A percentile compares a stretch with the other conserved stretches of the same genome.
Evolutionary conservation across 2,329 filamentous ascomycete species (phyloP).

Genomic region (Talaromyces sp.): DNA sequence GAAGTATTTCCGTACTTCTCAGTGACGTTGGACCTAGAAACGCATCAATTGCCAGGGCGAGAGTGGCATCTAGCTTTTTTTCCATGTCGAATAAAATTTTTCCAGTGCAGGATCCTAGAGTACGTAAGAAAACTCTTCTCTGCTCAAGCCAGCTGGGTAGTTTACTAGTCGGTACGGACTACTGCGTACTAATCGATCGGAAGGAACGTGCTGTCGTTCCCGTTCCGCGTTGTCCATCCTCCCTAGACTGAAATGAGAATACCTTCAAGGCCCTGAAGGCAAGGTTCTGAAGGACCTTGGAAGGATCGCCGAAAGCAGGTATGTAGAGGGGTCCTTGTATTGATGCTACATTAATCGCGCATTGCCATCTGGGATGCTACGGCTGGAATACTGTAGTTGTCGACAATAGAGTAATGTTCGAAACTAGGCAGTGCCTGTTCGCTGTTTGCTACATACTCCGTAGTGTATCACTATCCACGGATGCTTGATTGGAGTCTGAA

Average conservation of each 20-base stretch:
- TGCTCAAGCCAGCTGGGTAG: background rate
- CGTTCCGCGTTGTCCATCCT: background rate
- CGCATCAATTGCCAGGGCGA: background rate
- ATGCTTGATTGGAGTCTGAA: background rate
- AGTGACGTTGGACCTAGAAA: background rate
- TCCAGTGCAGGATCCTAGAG: background rate
- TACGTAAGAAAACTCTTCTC: background rate
- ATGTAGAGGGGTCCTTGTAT: background rate
- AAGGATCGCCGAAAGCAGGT: background rate
- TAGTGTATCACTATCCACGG: background rate
- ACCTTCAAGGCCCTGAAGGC: background rate
- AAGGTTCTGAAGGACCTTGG: background rate
- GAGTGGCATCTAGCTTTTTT: background rate
- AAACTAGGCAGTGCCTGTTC: background rate
- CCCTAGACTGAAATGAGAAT: background rate
- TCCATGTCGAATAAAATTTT: background rate
- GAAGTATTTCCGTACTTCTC: background rate
- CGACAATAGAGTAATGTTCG: no score
- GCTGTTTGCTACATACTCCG: background rate
- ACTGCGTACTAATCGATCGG: background rate
- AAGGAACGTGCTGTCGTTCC: conserved; percentile 1
- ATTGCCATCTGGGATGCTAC: background rate
- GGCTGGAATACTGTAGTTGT: background rate
- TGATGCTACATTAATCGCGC: background rate
- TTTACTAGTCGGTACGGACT: background rate